These are phyloP conservation scores for Monosporozyma aquatica DNA, from an alignment of 805 yeast genomes.

Conservation along the genomic window DNA sequence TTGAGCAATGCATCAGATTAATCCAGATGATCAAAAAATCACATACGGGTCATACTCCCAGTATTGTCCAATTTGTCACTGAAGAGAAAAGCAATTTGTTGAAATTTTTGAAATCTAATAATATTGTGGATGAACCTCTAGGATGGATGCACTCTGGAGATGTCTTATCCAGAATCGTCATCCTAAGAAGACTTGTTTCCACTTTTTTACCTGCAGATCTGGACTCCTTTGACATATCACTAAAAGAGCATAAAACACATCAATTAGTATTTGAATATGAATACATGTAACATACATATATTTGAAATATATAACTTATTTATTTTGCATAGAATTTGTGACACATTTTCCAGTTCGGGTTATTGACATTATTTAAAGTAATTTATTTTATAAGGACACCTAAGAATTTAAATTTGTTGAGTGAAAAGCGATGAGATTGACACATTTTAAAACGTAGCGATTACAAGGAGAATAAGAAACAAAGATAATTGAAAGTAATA, in stretches of 20 bases:
- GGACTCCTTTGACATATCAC: background rate
- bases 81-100: background rate
- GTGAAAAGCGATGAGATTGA: background rate
- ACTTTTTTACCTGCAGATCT: background rate
- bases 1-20: conserved; percentile 24
- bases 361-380: too few relatives aligned
- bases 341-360: too few relatives aligned
- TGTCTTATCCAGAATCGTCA: conserved; percentile 15
- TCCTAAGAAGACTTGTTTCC: conserved; percentile 6
- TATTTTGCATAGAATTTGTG: too few relatives aligned
- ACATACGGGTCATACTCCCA: too few relatives aligned
- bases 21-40: conserved; percentile 13
- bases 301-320: background rate
- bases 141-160: conserved; percentile 24
- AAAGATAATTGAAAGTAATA: background rate
- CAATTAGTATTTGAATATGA: conserved; percentile 4
- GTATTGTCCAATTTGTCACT: background rate
- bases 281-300: background rate
- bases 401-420: too few relatives aligned
- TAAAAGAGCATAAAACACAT: background rate
- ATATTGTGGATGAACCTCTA: conserved; percentile 13
- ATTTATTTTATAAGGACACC: too few relatives aligned
- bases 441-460: background rate
- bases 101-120: conserved; percentile 2
- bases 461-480: background rate